A percentile compares a stretch with the other conserved stretches of the same genome.
Conservation (phyloP, 2,329 filamentous ascomycete genomes). For the Torrubiellomyces zombiae region DNA sequence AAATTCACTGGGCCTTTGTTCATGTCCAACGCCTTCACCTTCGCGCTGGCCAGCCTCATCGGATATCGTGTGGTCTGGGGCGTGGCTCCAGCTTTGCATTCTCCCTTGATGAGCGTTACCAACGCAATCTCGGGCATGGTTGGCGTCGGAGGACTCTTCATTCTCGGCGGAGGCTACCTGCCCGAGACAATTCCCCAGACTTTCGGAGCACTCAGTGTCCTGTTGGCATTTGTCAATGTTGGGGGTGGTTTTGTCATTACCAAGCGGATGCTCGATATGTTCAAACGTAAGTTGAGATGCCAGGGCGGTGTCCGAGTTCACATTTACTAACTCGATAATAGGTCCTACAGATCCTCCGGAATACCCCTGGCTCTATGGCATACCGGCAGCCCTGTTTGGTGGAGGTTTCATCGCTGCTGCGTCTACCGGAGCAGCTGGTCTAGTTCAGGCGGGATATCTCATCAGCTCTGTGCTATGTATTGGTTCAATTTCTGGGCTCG, state of each 20-base stretch:
- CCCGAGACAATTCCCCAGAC: conserved; percentile 64
- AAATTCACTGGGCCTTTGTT: conserved; percentile 70
- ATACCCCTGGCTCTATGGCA: conserved; percentile 72
- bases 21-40: conserved; percentile 78
- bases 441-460: conserved; percentile 77
- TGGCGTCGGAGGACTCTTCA: conserved; percentile 73
- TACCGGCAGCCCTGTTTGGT: conserved; percentile 62
- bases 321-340: conserved; percentile 8
- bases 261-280: conserved; percentile 89
- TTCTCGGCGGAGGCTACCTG: conserved; percentile 67
- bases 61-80: conserved; percentile 85
- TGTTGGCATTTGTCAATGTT: conserved; percentile 77
- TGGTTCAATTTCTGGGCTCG: conserved; percentile 63
- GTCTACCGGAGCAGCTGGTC: conserved; percentile 63
- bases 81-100: conserved; percentile 67
- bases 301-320: too few relatives aligned
- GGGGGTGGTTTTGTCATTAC: conserved; percentile 83
- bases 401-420: conserved; percentile 69
- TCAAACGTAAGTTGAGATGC: conserved; percentile 48
- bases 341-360: conserved; percentile 72
- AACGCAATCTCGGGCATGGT: conserved; percentile 91
- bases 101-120: conserved; percentile 81
- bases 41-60: conserved; percentile 67
- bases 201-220: conserved; percentile 63
- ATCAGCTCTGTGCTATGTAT: conserved; percentile 77